These are phyloP conservation scores for Fusarium equiseti DNA, from an alignment of 2,329 filamentous ascomycete species.

Conservation along the genomic window DNA sequence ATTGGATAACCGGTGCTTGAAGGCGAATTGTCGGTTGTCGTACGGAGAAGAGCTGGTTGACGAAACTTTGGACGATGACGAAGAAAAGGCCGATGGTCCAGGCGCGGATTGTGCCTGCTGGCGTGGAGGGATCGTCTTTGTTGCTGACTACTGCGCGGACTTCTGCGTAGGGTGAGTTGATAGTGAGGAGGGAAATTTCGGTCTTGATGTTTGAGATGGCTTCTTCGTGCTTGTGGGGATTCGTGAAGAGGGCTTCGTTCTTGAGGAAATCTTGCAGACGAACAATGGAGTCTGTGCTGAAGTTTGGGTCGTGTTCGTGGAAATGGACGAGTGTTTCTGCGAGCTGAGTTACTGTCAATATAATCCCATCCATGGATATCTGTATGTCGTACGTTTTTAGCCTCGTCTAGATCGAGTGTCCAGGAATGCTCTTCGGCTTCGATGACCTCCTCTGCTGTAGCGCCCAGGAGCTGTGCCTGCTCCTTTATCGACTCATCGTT, in stretches of 20 bases:
- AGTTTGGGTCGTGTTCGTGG: conserved; percentile 42
- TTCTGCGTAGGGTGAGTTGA: conserved; percentile 68
- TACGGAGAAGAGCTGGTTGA: conserved; percentile 68
- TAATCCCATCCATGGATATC: rapidly evolving
- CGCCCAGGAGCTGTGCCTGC: conserved; percentile 18
- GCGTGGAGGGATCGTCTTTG: conserved; percentile 62
- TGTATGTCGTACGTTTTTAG: conserved; percentile 1
- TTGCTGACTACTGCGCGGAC: conserved; percentile 67
- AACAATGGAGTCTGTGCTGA: conserved; percentile 32
- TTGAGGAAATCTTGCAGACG: conserved; percentile 29
- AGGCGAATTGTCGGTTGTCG: conserved; percentile 65
- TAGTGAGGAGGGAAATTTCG: conserved; percentile 63
- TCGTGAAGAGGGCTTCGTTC: conserved; percentile 48
- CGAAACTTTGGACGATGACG: conserved; percentile 58
- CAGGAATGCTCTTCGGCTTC: conserved; percentile 34
- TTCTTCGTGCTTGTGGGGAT: conserved; percentile 54
- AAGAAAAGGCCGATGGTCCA: conserved; percentile 65
- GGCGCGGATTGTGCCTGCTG: conserved; percentile 65
- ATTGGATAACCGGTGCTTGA: conserved; percentile 64
- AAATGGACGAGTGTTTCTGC: conserved; percentile 35
- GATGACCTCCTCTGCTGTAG: conserved; percentile 26
- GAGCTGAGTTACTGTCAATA: conserved; percentile 9
- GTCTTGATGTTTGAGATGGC: conserved; percentile 65
- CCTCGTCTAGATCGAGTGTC: conserved; percentile 21
- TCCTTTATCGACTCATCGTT: conserved; percentile 15